phyloP scores from a whole-genome alignment of 78 protist genomes.

The Tieghemostelium lacteum region DNA sequence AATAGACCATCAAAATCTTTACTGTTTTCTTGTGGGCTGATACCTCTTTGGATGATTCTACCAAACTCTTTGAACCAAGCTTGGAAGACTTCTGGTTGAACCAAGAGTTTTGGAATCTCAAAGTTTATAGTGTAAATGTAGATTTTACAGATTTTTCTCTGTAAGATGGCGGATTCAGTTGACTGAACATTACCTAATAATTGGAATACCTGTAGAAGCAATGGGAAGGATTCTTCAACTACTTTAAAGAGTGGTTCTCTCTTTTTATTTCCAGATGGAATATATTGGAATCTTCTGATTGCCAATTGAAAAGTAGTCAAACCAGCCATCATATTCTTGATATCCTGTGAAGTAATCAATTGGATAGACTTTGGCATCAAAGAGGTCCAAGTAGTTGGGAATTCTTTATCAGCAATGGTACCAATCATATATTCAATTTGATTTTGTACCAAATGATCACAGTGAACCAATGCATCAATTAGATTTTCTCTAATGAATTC shows the following conservation, averaged over 20 bases:
- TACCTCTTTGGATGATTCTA: slow-evolving; percentile 19
- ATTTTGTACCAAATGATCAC: slow-evolving; percentile 28
- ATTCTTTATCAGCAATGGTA: slow-evolving; percentile 57
- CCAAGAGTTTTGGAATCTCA: slow-evolving; percentile 30
- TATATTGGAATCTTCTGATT: slow-evolving; percentile 47
- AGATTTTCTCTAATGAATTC: slow-evolving; percentile 51
- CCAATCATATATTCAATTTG: slow-evolving; percentile 56
- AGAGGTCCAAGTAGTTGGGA: slow-evolving; percentile 60
- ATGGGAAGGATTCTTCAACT: slow-evolving; percentile 25
- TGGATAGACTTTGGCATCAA: slow-evolving; percentile 22
- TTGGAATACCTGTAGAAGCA: slow-evolving; percentile 14
- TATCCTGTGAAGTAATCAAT: slow-evolving; percentile 4
- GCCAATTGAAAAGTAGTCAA: slow-evolving; percentile 33
- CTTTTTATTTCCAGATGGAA: slow-evolving; percentile 22
- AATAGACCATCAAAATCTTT: not conserved
- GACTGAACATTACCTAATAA: not conserved
- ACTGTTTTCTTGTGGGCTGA: slow-evolving; percentile 1
- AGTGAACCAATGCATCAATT: slow-evolving; percentile 56
- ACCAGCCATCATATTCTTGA: slow-evolving; percentile 31
- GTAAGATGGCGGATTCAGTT: slow-evolving; percentile 42
- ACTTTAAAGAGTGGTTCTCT: slow-evolving; percentile 16
- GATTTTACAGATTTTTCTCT: slow-evolving; percentile 36
- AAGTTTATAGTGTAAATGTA: slow-evolving; percentile 27
- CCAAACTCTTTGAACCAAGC: slow-evolving; percentile 52
- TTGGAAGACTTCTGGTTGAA: slow-evolving; percentile 16